Base-by-base conservation (phyloP, 108 stramenopile genomes). In the Hondaea fermentalgiana region DNA sequence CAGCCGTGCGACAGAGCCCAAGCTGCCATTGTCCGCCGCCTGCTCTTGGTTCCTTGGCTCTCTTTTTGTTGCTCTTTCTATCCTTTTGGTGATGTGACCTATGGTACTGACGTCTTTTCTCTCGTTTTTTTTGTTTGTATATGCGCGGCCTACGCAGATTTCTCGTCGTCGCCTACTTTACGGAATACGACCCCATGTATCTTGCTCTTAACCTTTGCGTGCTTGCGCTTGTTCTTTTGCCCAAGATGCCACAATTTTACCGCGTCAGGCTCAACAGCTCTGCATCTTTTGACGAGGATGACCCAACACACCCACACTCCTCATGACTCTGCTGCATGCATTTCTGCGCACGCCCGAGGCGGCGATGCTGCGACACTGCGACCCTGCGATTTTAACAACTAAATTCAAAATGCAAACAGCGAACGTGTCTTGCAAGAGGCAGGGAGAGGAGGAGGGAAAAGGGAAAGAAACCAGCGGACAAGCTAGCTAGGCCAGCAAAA, bases 111-210 rank as follows among this genome's bases (percentile, higher is more conserved):
- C 59, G 19, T 23, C n/a, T 23, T 59, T 23, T 1, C n/a, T 59
- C n/a, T 59, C 1, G 1, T n/a, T 19, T 1, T 28, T 28, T 28
- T 28, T n/a, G n/a, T 1, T 35, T 35, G 35, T 35, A 35, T 35
- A 35, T 35, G 35, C 35, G 35, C 35, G 35, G 35, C 35, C 35
- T 35, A 2, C 35, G 0, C 76, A 83, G 76, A 12, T 83, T 83
- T 83, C 76, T 83, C 10, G 76, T 83, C 25, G 76, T 83, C 49
- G 19, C 76, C 43, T 45, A 83, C 23, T 47, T 83, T 53, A 83
- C 76, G 6, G 76, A 83, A 53, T 83, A 83, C 76, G 49, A 83
- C 51, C 76, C 76, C 49, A 35, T 83, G 49, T 83, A 83, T 23
- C 76, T 83, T 47, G 49, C 51, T 6, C 51, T 83, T 23, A 83